A percentile compares a stretch with the other conserved stretches of the same genome.
Conservation (phyloP, 768 basidiomycete species). For the Galerina sulciceps region DNA sequence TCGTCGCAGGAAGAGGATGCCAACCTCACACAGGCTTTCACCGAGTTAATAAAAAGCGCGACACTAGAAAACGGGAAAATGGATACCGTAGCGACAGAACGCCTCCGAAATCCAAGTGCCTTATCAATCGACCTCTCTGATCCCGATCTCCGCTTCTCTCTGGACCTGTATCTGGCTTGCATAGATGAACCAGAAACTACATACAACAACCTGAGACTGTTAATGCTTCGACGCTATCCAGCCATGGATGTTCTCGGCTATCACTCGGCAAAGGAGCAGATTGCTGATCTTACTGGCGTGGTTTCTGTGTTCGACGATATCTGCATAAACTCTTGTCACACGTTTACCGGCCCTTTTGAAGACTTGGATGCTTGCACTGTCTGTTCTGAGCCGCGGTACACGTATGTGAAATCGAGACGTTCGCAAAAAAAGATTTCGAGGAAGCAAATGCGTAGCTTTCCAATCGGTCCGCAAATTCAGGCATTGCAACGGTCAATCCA, state of each 20-base stretch:
- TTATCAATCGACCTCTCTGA: conserved; percentile 7
- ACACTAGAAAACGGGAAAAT: conserved; percentile 9
- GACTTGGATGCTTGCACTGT: conserved; percentile 29
- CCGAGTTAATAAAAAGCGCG: conserved; percentile 3
- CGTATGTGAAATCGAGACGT: not conserved
- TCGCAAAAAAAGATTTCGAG: conserved; percentile 28
- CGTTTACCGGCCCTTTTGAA: conserved; percentile 42
- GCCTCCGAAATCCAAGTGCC: conserved; percentile 2
- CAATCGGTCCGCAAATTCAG: conserved; percentile 47
- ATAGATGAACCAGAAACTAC: conserved; percentile 5
- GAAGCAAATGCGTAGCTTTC: conserved; percentile 39
- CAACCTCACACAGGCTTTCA: not conserved
- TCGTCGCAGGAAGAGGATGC: conserved; percentile 1
- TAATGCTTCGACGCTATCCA: conserved; percentile 23
- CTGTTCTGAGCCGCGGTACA: conserved; percentile 31
- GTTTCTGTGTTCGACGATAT: conserved; percentile 39
- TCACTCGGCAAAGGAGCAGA: conserved; percentile 28
- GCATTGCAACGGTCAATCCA: conserved; percentile 29
- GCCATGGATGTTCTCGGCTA: conserved; percentile 31
- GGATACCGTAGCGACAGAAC: not conserved
- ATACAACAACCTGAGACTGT: not conserved
- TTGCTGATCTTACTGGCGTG: conserved; percentile 37
- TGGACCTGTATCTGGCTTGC: conserved; percentile 7
- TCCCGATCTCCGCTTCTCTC: conserved; percentile 1
- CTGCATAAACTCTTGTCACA: conserved; percentile 45